Percentiles rank a stretch among this genome's conserved stretches.
These are phyloP conservation scores for Fusarium tupiense DNA, from an alignment of 2,329 filamentous ascomycete genomes.

Conservation along the genomic window DNA sequence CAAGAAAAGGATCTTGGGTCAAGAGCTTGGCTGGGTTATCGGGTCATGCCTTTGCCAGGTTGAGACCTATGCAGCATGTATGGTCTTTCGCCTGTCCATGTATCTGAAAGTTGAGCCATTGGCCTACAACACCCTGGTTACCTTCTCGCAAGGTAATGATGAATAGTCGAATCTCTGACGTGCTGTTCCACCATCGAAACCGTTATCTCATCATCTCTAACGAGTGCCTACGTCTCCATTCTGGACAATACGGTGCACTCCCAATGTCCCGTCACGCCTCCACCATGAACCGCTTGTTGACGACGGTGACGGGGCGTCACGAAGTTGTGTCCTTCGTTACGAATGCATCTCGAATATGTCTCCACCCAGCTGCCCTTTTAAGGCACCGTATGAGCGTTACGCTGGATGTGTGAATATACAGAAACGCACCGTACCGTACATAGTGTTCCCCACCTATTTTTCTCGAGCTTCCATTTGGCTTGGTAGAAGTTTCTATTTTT, in stretches of 20 bases:
- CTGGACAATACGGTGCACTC: not conserved
- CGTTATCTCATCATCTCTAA: constrained; percentile 16
- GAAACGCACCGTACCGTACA: not conserved
- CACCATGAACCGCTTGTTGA: constrained; percentile 10
- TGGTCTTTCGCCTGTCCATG: not conserved
- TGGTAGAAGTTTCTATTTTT: constrained; percentile 39
- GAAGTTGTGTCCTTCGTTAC: constrained; percentile 19
- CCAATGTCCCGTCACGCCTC: constrained; percentile 1
- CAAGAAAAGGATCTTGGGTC: constrained; percentile 6
- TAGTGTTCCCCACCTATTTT: constrained; percentile 31
- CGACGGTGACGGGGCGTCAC: constrained; percentile 19
- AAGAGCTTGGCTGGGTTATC: not conserved
- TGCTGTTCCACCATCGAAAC: constrained; percentile 12
- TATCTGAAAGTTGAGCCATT: not conserved
- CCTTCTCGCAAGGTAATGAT: not conserved
- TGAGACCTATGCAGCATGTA: not conserved
- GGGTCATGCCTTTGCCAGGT: not conserved
- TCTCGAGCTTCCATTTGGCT: constrained; percentile 18
- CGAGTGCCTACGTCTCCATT: not conserved
- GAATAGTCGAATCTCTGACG: not conserved
- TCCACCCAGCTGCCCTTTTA: constrained; percentile 32
- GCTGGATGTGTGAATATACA: not conserved
- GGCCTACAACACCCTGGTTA: not conserved
- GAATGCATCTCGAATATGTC: constrained; percentile 9
- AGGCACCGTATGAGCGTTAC: constrained; percentile 25